Evolutionary conservation across 345 rosid genomes (phyloP).

Genomic region (Heritiera littoralis): DNA sequence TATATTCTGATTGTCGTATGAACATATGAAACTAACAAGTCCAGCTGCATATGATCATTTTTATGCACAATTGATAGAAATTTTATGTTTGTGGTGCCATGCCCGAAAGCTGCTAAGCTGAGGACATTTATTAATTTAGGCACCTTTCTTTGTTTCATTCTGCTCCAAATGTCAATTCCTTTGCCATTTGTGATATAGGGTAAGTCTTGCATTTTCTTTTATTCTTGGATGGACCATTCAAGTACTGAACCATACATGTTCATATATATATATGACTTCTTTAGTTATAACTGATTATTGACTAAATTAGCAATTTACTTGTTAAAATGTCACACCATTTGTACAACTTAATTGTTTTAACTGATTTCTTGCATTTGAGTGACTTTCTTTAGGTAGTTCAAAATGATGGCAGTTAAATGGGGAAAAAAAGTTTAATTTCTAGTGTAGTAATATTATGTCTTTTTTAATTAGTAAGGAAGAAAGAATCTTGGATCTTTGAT

Average conservation of each 20-base stretch:
- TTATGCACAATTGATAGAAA: not conserved
- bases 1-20: not conserved
- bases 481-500: not conserved
- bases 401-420: not conserved
- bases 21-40: not conserved
- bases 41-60: conserved; percentile 1
- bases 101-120: not conserved
- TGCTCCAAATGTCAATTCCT: not conserved
- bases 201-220: not conserved
- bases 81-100: not conserved
- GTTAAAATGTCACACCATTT: not conserved
- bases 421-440: not conserved
- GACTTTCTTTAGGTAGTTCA: not conserved
- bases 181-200: not conserved
- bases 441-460: not conserved
- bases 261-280: not conserved
- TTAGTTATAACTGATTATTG: not conserved
- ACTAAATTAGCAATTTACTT: not conserved
- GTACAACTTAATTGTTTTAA: not conserved
- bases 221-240: not conserved
- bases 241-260: not conserved
- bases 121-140: not conserved
- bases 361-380: not conserved
- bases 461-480: not conserved
- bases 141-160: not conserved